A percentile compares a stretch with the other conserved stretches of the same genome.
These are phyloP conservation scores for Zygosaccharomyces bailii DNA, from an alignment of 805 yeast genomes.

Conservation along the genomic window DNA sequence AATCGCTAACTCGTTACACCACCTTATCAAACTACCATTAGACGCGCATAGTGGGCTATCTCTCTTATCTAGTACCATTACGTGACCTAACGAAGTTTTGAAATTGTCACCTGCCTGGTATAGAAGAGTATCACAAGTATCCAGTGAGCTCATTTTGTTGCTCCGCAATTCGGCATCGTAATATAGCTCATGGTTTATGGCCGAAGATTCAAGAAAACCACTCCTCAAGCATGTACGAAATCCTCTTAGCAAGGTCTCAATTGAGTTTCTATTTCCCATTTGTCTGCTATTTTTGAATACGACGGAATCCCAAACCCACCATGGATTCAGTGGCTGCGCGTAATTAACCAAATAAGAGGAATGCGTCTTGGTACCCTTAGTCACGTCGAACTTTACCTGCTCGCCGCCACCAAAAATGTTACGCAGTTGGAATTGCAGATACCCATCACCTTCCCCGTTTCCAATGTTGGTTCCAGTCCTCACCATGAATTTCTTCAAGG, in stretches of 20 bases:
- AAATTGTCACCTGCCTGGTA: constrained; percentile 57
- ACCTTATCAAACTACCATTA: constrained; percentile 41
- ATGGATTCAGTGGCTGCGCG: constrained; percentile 48
- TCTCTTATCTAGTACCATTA: constrained; percentile 41
- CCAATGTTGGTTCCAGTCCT: constrained; percentile 95
- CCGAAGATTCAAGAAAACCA: constrained; percentile 22
- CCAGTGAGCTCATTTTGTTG: constrained; percentile 40
- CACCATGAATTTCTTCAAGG: constrained; percentile 70
- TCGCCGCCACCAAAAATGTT: constrained; percentile 73
- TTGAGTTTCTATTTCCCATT: constrained; percentile 46
- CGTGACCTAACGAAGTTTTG: constrained; percentile 52
- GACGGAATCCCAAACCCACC: constrained; percentile 53
- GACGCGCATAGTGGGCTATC: constrained; percentile 43
- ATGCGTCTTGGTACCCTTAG: constrained; percentile 57
- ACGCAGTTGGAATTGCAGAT: constrained; percentile 62
- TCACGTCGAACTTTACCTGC: constrained; percentile 50
- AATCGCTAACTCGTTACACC: constrained; percentile 45
- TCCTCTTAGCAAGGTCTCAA: constrained; percentile 49
- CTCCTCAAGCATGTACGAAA: constrained; percentile 20
- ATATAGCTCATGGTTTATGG: constrained; percentile 48
- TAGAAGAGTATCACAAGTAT: constrained; percentile 55
- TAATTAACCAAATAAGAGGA: constrained; percentile 52
- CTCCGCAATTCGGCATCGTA: constrained; percentile 45
- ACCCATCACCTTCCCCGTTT: constrained; percentile 96
- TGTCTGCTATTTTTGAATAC: constrained; percentile 50